A percentile compares a stretch with the other conserved stretches of the same genome.
phyloP scores from a whole-genome alignment of 768 basidiomycete species.

The Amanita rubescens region DNA sequence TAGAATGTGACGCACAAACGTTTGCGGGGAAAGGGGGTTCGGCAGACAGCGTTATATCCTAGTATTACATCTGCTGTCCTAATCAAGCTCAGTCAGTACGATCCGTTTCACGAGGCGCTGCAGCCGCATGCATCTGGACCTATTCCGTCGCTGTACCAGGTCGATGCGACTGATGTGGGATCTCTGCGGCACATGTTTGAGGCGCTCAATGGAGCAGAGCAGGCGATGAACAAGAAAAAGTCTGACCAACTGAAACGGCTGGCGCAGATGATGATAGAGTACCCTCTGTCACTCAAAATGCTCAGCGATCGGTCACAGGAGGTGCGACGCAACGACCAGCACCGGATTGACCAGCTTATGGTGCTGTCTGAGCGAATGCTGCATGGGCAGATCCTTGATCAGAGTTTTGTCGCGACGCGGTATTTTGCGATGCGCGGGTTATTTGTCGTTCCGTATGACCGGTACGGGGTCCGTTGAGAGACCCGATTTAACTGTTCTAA shows the following conservation, averaged over 20 bases:
- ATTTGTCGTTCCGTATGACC: slow-evolving; percentile 20
- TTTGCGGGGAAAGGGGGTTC: background rate
- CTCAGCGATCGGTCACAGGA: slow-evolving; percentile 15
- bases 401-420: slow-evolving; percentile 9
- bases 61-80: slow-evolving; percentile 10
- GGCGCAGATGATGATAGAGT: slow-evolving; percentile 13
- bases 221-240: slow-evolving; percentile 15
- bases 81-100: slow-evolving; percentile 11
- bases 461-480: slow-evolving; percentile 9
- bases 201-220: slow-evolving; percentile 14
- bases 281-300: slow-evolving; percentile 13
- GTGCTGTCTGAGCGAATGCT: slow-evolving; percentile 11
- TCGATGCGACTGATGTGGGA: slow-evolving; percentile 9
- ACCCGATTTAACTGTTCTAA: too few relatives aligned
- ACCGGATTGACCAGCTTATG: slow-evolving; percentile 11
- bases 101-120: slow-evolving; percentile 8
- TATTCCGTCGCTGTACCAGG: slow-evolving; percentile 8
- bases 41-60: background rate
- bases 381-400: slow-evolving; percentile 12
- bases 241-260: slow-evolving; percentile 15
- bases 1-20: slow-evolving; percentile 8
- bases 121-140: slow-evolving; percentile 1
- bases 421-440: slow-evolving; percentile 15
- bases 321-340: slow-evolving; percentile 11
- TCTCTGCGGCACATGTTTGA: slow-evolving; percentile 12